Evolutionary conservation across 2,329 filamentous ascomycete species (phyloP).

Genomic region (Coniochaeta prunicola): DNA sequence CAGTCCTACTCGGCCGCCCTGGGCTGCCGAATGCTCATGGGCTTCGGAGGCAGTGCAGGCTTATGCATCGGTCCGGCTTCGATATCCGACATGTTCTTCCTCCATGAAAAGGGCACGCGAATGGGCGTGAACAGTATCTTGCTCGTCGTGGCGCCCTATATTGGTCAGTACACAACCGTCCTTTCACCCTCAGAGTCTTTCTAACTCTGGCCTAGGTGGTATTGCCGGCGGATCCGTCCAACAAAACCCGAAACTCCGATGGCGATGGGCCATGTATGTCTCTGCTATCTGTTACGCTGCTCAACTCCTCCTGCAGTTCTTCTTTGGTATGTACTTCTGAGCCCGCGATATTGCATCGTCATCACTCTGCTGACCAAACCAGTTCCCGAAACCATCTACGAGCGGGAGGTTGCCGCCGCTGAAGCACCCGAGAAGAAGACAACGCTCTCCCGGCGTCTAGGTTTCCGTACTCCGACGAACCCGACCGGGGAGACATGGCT

Average conservation of each 20-base stretch:
- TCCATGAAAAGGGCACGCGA: conserved; percentile 10
- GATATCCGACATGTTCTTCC: conserved; percentile 12
- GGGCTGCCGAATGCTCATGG: conserved; percentile 10
- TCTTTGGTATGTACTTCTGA: conserved; percentile 2
- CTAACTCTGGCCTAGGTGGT: conserved; percentile 4
- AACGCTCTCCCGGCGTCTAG: conserved; percentile 4
- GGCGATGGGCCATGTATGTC: conserved; percentile 12
- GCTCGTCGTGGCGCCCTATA: conserved; percentile 9
- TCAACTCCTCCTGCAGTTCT: conserved; percentile 6
- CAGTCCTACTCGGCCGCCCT: conserved; percentile 7
- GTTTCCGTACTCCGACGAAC: conserved; percentile 11
- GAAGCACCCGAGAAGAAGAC: conserved; percentile 1
- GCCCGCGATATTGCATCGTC: not conserved
- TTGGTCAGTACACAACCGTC: not conserved
- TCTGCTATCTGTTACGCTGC: conserved; percentile 6
- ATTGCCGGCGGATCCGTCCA: conserved; percentile 9
- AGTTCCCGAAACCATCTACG: conserved; percentile 11
- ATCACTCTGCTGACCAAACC: not conserved
- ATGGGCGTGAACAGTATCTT: conserved; percentile 10
- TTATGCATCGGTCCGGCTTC: conserved; percentile 9
- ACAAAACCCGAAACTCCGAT: conserved; percentile 7
- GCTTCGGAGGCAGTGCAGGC: conserved; percentile 8
- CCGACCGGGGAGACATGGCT: conserved; percentile 7
- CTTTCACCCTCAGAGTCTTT: not conserved
- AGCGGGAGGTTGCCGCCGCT: conserved; percentile 3